A percentile compares a stretch with the other conserved stretches of the same genome.
These are phyloP conservation scores for Cryphonectria japonica DNA, from an alignment of 2,329 filamentous ascomycete genomes.

Conservation along the genomic window DNA sequence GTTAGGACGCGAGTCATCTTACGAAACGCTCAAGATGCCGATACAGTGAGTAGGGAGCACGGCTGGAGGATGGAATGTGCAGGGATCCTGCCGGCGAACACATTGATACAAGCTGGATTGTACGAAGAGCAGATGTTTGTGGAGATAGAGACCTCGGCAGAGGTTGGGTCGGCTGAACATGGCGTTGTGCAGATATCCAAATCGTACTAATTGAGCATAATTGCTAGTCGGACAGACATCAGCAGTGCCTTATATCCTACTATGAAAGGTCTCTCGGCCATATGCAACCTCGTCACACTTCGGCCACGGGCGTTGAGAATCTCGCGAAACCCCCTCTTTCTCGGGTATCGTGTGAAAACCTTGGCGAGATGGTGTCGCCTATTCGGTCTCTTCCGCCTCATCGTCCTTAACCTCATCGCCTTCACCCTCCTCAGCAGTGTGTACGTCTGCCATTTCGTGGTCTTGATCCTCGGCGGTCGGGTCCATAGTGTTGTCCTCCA, in stretches of 20 bases:
- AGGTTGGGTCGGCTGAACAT: constrained; percentile 30
- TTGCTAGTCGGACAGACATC: background rate
- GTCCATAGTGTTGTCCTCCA: constrained; percentile 12
- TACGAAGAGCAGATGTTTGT: constrained; percentile 30
- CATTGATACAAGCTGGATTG: constrained; percentile 28
- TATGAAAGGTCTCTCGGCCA: background rate
- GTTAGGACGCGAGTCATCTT: constrained; percentile 37
- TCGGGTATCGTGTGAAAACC: background rate
- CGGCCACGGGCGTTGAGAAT: background rate
- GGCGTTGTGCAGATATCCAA: constrained; percentile 15
- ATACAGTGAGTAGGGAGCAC: constrained; percentile 36
- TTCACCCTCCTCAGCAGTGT: constrained; percentile 16
- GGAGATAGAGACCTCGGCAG: constrained; percentile 32
- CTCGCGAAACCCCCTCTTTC: background rate
- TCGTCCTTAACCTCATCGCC: constrained; percentile 33
- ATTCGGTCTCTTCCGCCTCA: constrained; percentile 21
- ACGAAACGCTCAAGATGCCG: constrained; percentile 33
- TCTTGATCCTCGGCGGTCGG: constrained; percentile 28
- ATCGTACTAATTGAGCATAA: background rate
- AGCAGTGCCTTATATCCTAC: background rate
- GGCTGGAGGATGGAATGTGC: constrained; percentile 36
- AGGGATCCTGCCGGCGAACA: constrained; percentile 31
- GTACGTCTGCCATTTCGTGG: constrained; percentile 15
- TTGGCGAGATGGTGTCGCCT: background rate
- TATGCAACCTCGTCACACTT: background rate